A percentile compares a stretch with the other conserved stretches of the same genome.
phyloP scores from a whole-genome alignment of 164 flowering plant species.

The Kalanchoe fedtschenkoi region DNA sequence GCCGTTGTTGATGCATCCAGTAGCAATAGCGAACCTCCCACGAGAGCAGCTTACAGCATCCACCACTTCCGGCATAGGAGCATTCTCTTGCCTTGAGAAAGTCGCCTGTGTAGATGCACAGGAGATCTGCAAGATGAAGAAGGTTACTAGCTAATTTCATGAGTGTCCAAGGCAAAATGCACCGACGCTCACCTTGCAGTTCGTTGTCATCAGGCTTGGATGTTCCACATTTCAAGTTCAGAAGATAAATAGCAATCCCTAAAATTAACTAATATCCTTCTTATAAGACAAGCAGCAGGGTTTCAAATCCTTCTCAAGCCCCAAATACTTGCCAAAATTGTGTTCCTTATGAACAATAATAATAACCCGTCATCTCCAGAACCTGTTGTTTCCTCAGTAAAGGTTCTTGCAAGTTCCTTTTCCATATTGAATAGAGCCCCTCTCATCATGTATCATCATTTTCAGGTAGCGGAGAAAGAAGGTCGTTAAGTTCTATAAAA shows the following conservation, averaged over 20 bases:
- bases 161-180: neutral
- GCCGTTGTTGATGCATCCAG: neutral
- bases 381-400: neutral
- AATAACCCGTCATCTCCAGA: neutral
- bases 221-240: constrained; percentile 3
- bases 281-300: neutral
- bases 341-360: neutral
- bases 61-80: neutral
- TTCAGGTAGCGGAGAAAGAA: constrained; percentile 14
- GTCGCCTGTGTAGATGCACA: neutral
- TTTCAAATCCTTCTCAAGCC: neutral
- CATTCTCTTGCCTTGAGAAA: neutral
- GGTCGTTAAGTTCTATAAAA: constrained; percentile 35
- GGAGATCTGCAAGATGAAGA: neutral
- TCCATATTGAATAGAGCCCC: neutral
- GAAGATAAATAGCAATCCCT: neutral
- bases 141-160: neutral
- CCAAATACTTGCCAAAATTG: neutral
- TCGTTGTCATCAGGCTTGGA: neutral
- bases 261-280: neutral
- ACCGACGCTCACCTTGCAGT: neutral
- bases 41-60: neutral
- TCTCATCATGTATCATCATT: constrained; percentile 9
- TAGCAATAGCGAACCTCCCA: neutral
- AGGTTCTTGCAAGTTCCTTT: neutral